Evolutionary conservation across 192 early-diverging fungal species (phyloP).

Genomic region (Spizellomyces punctatus): DNA sequence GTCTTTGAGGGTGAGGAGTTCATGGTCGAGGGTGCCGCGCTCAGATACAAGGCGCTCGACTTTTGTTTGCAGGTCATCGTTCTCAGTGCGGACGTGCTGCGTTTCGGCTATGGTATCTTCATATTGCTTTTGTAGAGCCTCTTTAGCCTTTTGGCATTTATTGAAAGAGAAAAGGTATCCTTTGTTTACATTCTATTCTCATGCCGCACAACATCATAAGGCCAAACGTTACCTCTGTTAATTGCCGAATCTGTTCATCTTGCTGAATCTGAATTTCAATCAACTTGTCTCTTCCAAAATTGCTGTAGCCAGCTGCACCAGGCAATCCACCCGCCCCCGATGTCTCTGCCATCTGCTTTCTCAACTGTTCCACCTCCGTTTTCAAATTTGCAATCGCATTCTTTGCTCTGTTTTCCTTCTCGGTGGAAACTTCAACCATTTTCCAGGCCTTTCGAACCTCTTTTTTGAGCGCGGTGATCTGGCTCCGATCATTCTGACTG

Average conservation of each 20-base stretch:
- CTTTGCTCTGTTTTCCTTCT: constrained; percentile 51
- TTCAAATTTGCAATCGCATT: constrained; percentile 49
- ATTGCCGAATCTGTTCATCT: constrained; percentile 39
- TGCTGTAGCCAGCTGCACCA: not conserved
- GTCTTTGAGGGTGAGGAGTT: constrained; percentile 54
- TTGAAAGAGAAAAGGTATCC: not conserved
- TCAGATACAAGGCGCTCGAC: constrained; percentile 35
- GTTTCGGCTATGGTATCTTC: constrained; percentile 28
- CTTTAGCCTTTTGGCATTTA: constrained; percentile 30
- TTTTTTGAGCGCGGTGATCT: constrained; percentile 50
- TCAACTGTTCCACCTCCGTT: constrained; percentile 40
- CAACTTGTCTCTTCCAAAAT: constrained; percentile 36
- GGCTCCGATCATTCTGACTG: constrained; percentile 46
- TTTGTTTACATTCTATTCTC: too few species aligned
- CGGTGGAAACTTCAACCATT: constrained; percentile 47
- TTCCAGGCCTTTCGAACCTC: constrained; percentile 63
- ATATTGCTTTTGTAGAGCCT: constrained; percentile 36
- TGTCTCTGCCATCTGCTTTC: constrained; percentile 27
- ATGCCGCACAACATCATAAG: too few species aligned
- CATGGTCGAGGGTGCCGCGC: constrained; percentile 37
- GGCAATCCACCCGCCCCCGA: not conserved
- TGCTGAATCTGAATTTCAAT: constrained; percentile 50
- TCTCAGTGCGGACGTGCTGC: constrained; percentile 32
- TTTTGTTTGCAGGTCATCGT: constrained; percentile 30
- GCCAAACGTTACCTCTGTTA: not conserved